Percentiles rank a stretch among this genome's conserved stretches.
These are phyloP conservation scores for Sonneratia caseolaris DNA, from an alignment of 345 rosid species.

Conservation along the genomic window DNA sequence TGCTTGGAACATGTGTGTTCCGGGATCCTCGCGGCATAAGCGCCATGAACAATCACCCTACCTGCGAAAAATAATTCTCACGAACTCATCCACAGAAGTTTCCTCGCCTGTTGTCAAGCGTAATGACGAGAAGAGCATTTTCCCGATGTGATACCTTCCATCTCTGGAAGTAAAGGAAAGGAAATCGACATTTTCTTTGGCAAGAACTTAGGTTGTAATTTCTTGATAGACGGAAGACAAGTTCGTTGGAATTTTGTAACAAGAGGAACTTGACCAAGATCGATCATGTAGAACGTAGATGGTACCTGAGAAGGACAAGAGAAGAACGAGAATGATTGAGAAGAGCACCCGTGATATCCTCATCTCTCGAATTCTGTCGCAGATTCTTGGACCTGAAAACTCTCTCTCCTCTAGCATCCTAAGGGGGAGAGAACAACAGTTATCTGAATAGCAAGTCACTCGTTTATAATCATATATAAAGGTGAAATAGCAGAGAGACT, in stretches of 20 bases:
- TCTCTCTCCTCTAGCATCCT: neutral
- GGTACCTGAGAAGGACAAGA: conserved; percentile 24
- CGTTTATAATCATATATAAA: neutral
- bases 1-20: conserved; percentile 41
- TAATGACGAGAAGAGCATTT: too few relatives aligned
- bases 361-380: conserved; percentile 20
- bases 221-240: too few relatives aligned
- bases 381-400: neutral
- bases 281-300: neutral
- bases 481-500: neutral
- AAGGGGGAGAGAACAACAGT: neutral
- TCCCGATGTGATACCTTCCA: too few relatives aligned
- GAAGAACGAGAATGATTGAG: conserved; percentile 18
- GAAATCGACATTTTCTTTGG: too few relatives aligned
- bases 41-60: conserved; percentile 5
- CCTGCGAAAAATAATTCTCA: conserved; percentile 4
- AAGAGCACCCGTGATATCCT: conserved; percentile 18
- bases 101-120: too few relatives aligned
- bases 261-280: neutral
- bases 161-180: too few relatives aligned
- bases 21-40: conserved; percentile 27
- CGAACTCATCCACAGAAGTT: neutral
- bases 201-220: too few relatives aligned
- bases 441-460: neutral
- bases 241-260: too few relatives aligned